Evolutionary conservation across 2,329 filamentous ascomycete species (phyloP).

Genomic region (Orbilia quercus): DNA sequence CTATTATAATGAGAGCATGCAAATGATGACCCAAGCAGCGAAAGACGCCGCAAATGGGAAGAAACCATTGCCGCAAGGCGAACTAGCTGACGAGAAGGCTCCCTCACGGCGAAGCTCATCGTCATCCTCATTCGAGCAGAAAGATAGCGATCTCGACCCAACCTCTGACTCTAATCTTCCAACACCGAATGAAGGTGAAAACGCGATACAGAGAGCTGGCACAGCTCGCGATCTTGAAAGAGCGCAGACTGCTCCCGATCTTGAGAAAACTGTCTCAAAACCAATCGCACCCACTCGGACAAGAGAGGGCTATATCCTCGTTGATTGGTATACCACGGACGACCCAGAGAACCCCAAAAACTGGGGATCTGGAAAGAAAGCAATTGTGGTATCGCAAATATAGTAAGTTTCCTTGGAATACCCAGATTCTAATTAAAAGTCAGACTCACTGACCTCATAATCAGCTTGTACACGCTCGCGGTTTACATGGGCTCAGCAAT

Average conservation of each 20-base stretch:
- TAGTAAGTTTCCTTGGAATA: slow-evolving; percentile 16
- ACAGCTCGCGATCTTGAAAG: slow-evolving; percentile 63
- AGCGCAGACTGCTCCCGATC: slow-evolving; percentile 63
- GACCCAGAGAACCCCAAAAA: slow-evolving; percentile 70
- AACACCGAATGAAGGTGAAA: slow-evolving; percentile 7
- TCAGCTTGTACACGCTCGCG: slow-evolving; percentile 68
- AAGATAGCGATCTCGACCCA: slow-evolving; percentile 8
- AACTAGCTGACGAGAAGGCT: slow-evolving; percentile 31
- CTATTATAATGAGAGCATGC: slow-evolving; percentile 31
- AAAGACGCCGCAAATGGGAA: slow-evolving; percentile 28
- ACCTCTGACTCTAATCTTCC: slow-evolving; percentile 56
- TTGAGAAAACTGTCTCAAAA: slow-evolving; percentile 66
- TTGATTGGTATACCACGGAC: slow-evolving; percentile 69
- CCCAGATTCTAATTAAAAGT: not conserved
- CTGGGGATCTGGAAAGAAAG: slow-evolving; percentile 66
- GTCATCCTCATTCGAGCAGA: slow-evolving; percentile 14
- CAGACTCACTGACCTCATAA: slow-evolving; percentile 1
- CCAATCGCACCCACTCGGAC: slow-evolving; percentile 67
- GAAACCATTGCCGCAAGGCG: slow-evolving; percentile 15
- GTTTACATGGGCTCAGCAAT: slow-evolving; percentile 69
- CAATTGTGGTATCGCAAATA: slow-evolving; percentile 63
- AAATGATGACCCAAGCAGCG: slow-evolving; percentile 52
- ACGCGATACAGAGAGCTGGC: slow-evolving; percentile 59
- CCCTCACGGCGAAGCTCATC: slow-evolving; percentile 54
- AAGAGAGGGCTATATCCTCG: slow-evolving; percentile 67